Base-by-base conservation (phyloP, 2,329 filamentous ascomycete genomes). In the Blumeria hordei region DNA sequence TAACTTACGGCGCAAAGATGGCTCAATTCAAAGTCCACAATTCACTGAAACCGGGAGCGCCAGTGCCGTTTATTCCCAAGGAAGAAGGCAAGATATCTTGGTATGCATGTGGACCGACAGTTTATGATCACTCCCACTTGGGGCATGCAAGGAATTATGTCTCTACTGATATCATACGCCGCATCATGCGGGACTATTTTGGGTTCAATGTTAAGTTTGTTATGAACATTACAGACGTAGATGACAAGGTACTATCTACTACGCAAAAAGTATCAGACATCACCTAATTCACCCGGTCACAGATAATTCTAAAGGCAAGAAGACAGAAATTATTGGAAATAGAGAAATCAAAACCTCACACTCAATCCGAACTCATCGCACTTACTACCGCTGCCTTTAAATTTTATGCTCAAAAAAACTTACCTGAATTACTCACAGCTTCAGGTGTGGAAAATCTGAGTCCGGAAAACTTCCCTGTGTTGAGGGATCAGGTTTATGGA, bases 281-380 rank as follows among this genome's bases (percentile, higher is more conserved):
- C 9, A 33, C 28, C 55, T 55, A 54, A 57, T 50, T 18, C 11
- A 50, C 39, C 11, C 32, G 9, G 41, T 16, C 54, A 47, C 58
- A 80, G 72, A 85, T 85, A 64, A 84, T 85, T 59, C 67, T 84
- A 11, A 73, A 80, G 59, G 81, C 83, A 12, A 74, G 90, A 63
- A 80, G 92, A 68, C 82, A 92, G 64, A 78, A 88, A 64, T 69
- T 95, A 37, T 80, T 94, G 56, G 77, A 90, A 58, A 81, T 85
- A 66, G 78, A 83, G 57, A 79, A 81, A 68, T 83, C 85, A 65
- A 92, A 93, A 65, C 64, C 65, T 14, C 72, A 76, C 58, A 69
- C 72, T 7, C 60, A 70, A 10, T 67, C 71, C 14, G 69, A 76
- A 56, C 66, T 73, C 4, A 62, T 64, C 10, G 68, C 72, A 44